phyloP scores from a whole-genome alignment of 371 early-diverging fungal genomes.

The Mucor circinelloides region DNA sequence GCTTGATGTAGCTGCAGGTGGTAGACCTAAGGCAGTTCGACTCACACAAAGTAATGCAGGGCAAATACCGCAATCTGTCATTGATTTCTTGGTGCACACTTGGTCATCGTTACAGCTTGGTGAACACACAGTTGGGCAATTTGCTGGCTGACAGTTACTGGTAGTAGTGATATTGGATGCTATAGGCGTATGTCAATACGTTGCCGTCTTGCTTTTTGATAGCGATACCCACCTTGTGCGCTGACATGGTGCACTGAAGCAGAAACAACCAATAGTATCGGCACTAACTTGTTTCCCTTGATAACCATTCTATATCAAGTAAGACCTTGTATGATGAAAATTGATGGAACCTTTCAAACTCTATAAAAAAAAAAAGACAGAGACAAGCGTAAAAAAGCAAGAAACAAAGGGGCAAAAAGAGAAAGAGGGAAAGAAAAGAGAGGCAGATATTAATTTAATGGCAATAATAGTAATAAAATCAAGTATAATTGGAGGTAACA shows the following conservation, averaged over 20 bases:
- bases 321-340: background rate
- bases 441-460: background rate
- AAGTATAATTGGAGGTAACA: conserved; percentile 3
- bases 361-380: background rate
- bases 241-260: background rate
- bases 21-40: conserved; percentile 23
- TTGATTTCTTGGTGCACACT: conserved; percentile 37
- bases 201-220: background rate
- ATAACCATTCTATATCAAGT: background rate
- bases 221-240: background rate
- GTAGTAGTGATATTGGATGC: background rate
- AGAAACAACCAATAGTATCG: background rate
- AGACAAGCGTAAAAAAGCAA: background rate
- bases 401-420: background rate
- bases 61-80: conserved; percentile 43
- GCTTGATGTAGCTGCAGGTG: conserved; percentile 2
- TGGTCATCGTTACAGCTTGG: conserved; percentile 29
- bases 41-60: conserved; percentile 37
- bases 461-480: background rate
- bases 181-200: background rate
- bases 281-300: background rate
- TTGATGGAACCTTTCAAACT: background rate
- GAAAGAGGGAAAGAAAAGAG: background rate
- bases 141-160: background rate
- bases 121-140: conserved; percentile 30